Base-by-base conservation (phyloP, 1,284 basidiomycete species). In the Ceratobasidium sp. region DNA sequence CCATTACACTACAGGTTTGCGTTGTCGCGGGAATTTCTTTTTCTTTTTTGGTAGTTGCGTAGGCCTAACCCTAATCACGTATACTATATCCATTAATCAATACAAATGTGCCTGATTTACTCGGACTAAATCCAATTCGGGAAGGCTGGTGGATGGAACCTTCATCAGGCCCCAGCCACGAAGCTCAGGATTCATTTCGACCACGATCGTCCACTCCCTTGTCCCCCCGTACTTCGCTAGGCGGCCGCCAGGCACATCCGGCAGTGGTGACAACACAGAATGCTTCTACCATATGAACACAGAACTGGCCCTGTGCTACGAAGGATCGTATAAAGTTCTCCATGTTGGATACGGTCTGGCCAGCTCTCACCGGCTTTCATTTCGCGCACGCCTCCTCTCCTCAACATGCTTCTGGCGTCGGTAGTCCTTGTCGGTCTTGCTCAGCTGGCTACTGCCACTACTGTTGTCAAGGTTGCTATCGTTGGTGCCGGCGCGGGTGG, bases 401-500 rank as follows among this genome's bases (percentile, higher is more conserved):
- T 42, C 18, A 63, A 26, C 49, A 69, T 56, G 67, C 33, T 69
- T 28, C 13, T 53, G 15, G n/a, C 39, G 12, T 69, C 51, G 10
- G 23, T 15, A 20, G 28, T 55, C 3, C 23, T 53, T 26, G 15
- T 39, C 20, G 28, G 26, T 15, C 49, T 23, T 55, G 20, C 67
- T 6, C 1, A 20, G 20, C n/a, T 73, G 39, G 26, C 28, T 46
- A 53, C 20, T 20, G 60, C 46, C 44, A 39, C 18, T 40, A 40
- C 40, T 44, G 40, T n/a, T 15, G 3, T 26, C 5, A 77, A 56
- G 26, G 81, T 97, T 80, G 96, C 96, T 5, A 91, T 97, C 82
- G 90, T 97, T 26, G 67, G 67, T 53, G 64, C 51, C 0, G 97
- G 96, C 23, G 94, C 96, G 6, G 94, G 90, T 6, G 96, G 97